Base-by-base conservation (phyloP, 208 protist genomes). In the Phytomonas sp. region DNA sequence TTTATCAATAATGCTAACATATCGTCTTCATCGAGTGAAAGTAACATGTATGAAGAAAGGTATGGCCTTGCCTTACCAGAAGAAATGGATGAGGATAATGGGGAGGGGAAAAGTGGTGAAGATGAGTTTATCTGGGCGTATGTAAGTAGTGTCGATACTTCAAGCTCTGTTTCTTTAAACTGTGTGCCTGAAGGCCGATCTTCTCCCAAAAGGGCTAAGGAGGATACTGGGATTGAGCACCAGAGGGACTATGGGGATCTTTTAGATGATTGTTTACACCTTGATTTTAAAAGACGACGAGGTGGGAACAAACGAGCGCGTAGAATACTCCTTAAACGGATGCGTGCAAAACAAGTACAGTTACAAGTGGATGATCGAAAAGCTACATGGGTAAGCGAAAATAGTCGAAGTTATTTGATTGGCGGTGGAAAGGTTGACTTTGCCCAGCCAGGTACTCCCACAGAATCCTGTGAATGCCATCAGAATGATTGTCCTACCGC, bases 251-350 rank as follows among this genome's bases (percentile, higher is more conserved):
- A 74, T 23, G 7, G 34, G 36, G 33, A 29, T 29, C 71, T 61
- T 16, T 64, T 56, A 1, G 75, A 70, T 63, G 71, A 75, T 29
- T 45, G 74, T 8, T 40, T 69, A 14, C 67, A 65, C 40, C 59
- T 89, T 40, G 79, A 84, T 42, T 81, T 74, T 60, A 78, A 80
- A 63, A 78, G 84, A 0, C 80, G 83, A 37, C 49, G 75, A 11
- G 75, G 76, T 29, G 74, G 74, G 5, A 70, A 74, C 49, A 52
- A 60, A 45, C 84, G 81, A 7, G 62, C 74, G 66, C 75, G 80
- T 12, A 80, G 71, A 60, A 86, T 89, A 29, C 36, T 86, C 45
- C 71, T 73, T 32, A 81, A 78, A 34, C 80, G 84, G 0, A 76
- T 89, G 32, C 80, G 76, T 42, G 82, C 74, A 30, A 70, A 78